Conservation (phyloP, 2,329 filamentous ascomycete species). For the Sclerotinia borealis region DNA sequence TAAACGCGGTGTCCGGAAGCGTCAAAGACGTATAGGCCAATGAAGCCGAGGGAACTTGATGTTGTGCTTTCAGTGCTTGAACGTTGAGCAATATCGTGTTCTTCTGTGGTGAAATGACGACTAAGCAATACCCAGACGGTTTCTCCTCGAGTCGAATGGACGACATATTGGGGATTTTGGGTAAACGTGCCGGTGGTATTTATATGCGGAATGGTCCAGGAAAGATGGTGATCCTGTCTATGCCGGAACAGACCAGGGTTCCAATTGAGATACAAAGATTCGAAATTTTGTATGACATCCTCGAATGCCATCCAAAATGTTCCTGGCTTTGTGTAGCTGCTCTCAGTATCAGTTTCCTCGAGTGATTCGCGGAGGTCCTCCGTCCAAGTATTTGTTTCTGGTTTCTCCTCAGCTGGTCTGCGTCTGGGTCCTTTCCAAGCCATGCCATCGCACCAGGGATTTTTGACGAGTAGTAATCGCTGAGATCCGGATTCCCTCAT, state of each 20-base stretch:
- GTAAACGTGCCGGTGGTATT: conserved; percentile 50
- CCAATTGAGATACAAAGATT: conserved; percentile 97
- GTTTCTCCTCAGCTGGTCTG: conserved; percentile 8
- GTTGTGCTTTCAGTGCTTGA: conserved; percentile 26
- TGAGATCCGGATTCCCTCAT: conserved; percentile 59
- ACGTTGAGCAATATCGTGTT: conserved; percentile 50
- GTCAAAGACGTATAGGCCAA: conserved; percentile 78
- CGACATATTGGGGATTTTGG: conserved; percentile 67
- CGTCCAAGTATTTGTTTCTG: conserved; percentile 16
- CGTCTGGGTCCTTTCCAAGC: conserved; percentile 55
- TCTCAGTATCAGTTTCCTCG: conserved; percentile 16
- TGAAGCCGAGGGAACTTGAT: conserved; percentile 58
- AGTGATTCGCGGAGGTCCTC: conserved; percentile 25
- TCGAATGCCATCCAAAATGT: conserved; percentile 92
- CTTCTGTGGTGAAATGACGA: conserved; percentile 73
- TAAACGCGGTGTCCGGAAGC: conserved; percentile 66
- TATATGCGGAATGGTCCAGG: conserved; percentile 58
- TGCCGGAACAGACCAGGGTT: conserved; percentile 77
- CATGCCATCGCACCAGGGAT: conserved; percentile 85
- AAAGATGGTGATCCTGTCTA: conserved; percentile 85
- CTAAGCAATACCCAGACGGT: conserved; percentile 79
- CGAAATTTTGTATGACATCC: conserved; percentile 83
- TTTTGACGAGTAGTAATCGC: conserved; percentile 77
- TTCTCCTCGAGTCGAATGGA: conserved; percentile 52
- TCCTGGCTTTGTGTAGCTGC: conserved; percentile 46